Percentiles rank a stretch among this genome's conserved stretches.
Conservation (phyloP, 176 grass and related monocot genomes). For the Paspalum notatum region DNA sequence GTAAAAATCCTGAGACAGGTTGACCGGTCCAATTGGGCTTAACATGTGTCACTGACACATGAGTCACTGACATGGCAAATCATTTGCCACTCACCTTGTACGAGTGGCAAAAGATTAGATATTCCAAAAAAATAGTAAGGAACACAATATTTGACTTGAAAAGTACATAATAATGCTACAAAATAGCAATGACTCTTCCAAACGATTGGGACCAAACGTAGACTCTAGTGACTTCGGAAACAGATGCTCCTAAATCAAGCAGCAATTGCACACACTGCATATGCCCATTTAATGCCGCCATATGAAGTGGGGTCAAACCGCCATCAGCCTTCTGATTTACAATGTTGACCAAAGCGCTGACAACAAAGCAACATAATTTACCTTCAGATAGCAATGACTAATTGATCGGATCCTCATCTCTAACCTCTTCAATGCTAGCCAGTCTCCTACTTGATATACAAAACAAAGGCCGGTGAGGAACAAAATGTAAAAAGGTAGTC, state of each 20-base stretch:
- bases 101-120: too few relatives aligned
- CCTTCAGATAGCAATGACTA: too few relatives aligned
- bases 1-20: background rate
- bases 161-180: background rate
- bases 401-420: too few relatives aligned
- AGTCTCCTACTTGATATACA: too few relatives aligned
- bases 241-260: constrained; percentile 79
- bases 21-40: too few relatives aligned
- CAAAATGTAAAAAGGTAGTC: too few relatives aligned
- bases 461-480: too few relatives aligned
- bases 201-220: background rate
- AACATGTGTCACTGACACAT: too few relatives aligned
- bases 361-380: constrained; percentile 1
- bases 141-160: background rate
- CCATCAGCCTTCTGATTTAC: constrained; percentile 78
- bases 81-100: too few relatives aligned
- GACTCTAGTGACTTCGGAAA: constrained; percentile 64
- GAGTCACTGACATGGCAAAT: too few relatives aligned
- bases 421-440: too few relatives aligned
- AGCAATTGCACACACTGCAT: constrained; percentile 81
- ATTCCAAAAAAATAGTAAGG: background rate
- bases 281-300: constrained; percentile 91
- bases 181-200: background rate
- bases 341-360: constrained; percentile 60
- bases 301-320: constrained; percentile 91